phyloP scores from a whole-genome alignment of 1,139 yeast species.

The Meyerozyma smithsonii region DNA sequence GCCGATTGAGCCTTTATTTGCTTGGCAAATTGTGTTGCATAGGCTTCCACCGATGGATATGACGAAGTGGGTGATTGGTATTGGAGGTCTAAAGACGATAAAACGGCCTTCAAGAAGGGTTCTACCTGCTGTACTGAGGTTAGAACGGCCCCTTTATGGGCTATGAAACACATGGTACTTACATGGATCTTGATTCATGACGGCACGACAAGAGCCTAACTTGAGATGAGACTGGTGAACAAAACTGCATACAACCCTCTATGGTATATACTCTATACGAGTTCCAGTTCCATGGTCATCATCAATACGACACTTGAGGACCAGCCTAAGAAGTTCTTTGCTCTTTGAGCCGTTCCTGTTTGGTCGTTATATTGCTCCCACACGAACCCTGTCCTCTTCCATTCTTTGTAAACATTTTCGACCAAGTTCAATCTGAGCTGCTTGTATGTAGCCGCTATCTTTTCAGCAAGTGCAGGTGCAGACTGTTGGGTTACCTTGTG shows the following conservation, averaged over 20 bases:
- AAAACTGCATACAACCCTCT: constrained; percentile 1
- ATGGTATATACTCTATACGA: neutral
- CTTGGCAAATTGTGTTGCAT: constrained; percentile 48
- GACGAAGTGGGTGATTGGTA: constrained; percentile 20
- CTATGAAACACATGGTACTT: neutral
- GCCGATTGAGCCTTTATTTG: constrained; percentile 43
- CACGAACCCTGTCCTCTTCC: constrained; percentile 74
- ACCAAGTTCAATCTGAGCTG: constrained; percentile 65
- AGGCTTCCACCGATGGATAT: constrained; percentile 39
- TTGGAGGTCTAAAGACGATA: constrained; percentile 36
- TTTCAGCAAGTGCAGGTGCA: constrained; percentile 29
- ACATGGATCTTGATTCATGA: constrained; percentile 3
- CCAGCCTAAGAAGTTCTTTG: constrained; percentile 93
- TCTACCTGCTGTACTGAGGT: constrained; percentile 39
- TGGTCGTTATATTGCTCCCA: constrained; percentile 88
- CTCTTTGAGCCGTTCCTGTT: constrained; percentile 75
- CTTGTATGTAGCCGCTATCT: constrained; percentile 38
- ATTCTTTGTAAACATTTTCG: constrained; percentile 59
- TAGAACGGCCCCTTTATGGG: neutral
- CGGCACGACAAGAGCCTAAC: neutral
- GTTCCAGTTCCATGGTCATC: constrained; percentile 62
- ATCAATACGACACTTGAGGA: constrained; percentile 75
- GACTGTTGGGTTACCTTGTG: constrained; percentile 10
- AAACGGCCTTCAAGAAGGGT: constrained; percentile 37
- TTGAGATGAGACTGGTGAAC: neutral